Base-by-base conservation (phyloP, 2,329 filamentous ascomycete species). In the Fusarium irregulare region DNA sequence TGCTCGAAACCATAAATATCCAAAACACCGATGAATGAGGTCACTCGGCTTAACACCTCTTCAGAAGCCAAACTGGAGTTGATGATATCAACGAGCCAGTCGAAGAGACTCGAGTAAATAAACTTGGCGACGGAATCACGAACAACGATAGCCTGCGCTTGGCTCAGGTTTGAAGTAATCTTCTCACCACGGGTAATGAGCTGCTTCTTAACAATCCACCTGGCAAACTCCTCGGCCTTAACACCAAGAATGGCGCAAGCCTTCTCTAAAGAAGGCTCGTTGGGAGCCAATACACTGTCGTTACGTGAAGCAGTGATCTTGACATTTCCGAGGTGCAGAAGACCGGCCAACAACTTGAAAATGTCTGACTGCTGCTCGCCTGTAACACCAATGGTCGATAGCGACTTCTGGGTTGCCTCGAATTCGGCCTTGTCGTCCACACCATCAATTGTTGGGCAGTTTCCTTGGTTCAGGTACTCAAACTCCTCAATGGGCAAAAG, bases 1-100 rank as follows among this genome's bases (percentile, higher is more conserved):
- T 98, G 96, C 81, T 99, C 96, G 78, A 99, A 99, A 70, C 95
- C 95, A 81, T 98, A 98, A 74, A 99, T 99, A 93, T 99, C 96
- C 70, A 99, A 88, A 49, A 99, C 96, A 80, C 96, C 96, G 76
- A 99, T 99, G 81, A 99, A 99, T 3, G 93, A 95, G 58, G 85
- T 88, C 60, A 97, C 93, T 42, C 93, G 89, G 74, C 87, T 90
- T 55, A 98, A 81, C 40, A 98, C 93, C 70, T 95, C 91, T 46
- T 97, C 92, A 2, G 94, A 94, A 14, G 96, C 96, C 74, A 99
- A 85, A 78, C 94, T 94, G 73, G 86, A 86, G 83, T 99, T 99
- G 83, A 97, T 98, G 64, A 92, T 93, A 75, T 98, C 94, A n/a
- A 99, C 96, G 25, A 99, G 87, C 96, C 96, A 99, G 84, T 99